phyloP scores from a whole-genome alignment of 768 basidiomycete genomes.

The Dentipellis fragilis region DNA sequence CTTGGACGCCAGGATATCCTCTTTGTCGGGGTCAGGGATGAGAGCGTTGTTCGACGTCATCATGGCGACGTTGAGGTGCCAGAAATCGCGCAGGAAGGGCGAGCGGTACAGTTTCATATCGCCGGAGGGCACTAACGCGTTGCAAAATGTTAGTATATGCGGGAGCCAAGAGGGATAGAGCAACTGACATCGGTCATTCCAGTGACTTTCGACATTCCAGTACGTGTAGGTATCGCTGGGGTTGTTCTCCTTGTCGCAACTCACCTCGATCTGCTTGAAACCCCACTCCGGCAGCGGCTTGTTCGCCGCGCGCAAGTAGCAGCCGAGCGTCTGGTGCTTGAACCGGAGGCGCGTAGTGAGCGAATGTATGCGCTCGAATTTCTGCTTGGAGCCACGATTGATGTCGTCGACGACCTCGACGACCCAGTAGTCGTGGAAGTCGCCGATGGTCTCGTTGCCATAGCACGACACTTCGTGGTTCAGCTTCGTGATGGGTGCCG shows the following conservation, averaged over 20 bases:
- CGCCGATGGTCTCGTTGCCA: slow-evolving; percentile 84
- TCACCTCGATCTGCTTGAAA: slow-evolving; percentile 97
- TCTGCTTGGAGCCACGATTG: slow-evolving; percentile 44
- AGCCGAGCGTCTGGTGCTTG: slow-evolving; percentile 65
- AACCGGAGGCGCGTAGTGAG: slow-evolving; percentile 87
- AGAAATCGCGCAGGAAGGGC: slow-evolving; percentile 93
- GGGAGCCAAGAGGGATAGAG: background rate
- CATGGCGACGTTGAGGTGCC: slow-evolving; percentile 99
- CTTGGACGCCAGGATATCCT: slow-evolving; percentile 90
- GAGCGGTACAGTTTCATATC: slow-evolving; percentile 79
- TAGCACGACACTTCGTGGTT: slow-evolving; percentile 92
- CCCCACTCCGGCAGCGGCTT: slow-evolving; percentile 93
- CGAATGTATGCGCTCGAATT: slow-evolving; percentile 69
- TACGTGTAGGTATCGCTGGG: slow-evolving; percentile 76
- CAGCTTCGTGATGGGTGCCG: slow-evolving; percentile 83
- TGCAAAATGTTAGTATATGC: background rate
- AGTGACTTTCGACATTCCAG: slow-evolving; percentile 98
- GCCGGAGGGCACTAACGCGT: slow-evolving; percentile 65
- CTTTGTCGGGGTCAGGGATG: slow-evolving; percentile 95
- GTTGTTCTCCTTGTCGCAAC: slow-evolving; percentile 83
- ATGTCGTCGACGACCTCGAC: slow-evolving; percentile 93
- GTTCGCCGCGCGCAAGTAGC: slow-evolving; percentile 87
- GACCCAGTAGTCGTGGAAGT: slow-evolving; percentile 82
- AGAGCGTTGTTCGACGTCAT: slow-evolving; percentile 99
- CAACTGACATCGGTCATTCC: slow-evolving; percentile 84